phyloP scores from a whole-genome alignment of 2,329 filamentous ascomycete species.

The Pseudocercospora cruenta region DNA sequence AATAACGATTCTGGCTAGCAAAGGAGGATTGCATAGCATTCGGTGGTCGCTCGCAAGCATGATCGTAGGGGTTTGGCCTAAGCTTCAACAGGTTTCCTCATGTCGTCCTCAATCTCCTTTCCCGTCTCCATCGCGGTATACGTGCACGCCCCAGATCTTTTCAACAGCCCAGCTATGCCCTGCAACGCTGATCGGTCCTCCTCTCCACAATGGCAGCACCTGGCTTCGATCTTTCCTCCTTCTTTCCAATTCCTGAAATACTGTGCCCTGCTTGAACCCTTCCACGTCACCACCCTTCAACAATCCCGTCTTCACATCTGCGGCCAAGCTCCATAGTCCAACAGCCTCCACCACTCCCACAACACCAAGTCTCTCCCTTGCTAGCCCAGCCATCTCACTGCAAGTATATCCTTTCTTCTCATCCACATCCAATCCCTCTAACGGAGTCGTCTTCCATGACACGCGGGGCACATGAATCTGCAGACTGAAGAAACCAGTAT shows the following conservation, averaged over 20 bases:
- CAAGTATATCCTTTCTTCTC: slow-evolving; percentile 36
- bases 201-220: slow-evolving; percentile 42
- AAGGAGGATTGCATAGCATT: not conserved
- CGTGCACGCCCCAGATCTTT: slow-evolving; percentile 38
- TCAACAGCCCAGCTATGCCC: slow-evolving; percentile 41
- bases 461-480: slow-evolving; percentile 42
- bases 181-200: slow-evolving; percentile 39
- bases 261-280: slow-evolving; percentile 37
- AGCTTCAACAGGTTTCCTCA: not conserved
- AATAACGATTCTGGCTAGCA: not conserved
- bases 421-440: slow-evolving; percentile 39
- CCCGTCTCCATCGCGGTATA: slow-evolving; percentile 32
- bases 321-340: slow-evolving; percentile 40
- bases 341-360: slow-evolving; percentile 35
- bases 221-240: slow-evolving; percentile 38
- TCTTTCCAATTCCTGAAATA: slow-evolving; percentile 35
- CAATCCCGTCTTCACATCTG: slow-evolving; percentile 36
- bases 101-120: slow-evolving; percentile 31
- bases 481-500: slow-evolving; percentile 38
- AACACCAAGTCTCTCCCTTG: slow-evolving; percentile 28
- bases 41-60: not conserved
- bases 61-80: not conserved
- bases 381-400: slow-evolving; percentile 33
- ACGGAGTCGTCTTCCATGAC: slow-evolving; percentile 31
- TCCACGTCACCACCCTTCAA: slow-evolving; percentile 39